These are phyloP conservation scores for Kingdonia uniflora DNA, from an alignment of 164 flowering plant genomes.

Conservation along the genomic window DNA sequence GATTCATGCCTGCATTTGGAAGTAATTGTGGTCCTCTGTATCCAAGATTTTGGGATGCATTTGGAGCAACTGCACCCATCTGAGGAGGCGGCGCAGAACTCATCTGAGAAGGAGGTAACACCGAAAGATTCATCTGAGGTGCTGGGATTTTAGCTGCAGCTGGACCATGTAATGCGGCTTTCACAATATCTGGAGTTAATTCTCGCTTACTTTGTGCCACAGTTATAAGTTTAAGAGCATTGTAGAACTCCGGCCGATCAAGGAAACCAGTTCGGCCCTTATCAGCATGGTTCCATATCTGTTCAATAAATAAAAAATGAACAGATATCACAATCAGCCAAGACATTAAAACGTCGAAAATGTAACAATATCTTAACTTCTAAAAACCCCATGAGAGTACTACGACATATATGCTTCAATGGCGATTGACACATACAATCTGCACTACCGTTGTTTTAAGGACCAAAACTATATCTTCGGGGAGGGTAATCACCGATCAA, in stretches of 20 bases:
- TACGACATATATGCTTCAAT: too few relatives aligned
- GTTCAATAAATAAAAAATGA: constrained; percentile 8
- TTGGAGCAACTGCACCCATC: constrained; percentile 16
- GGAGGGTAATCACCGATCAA: too few relatives aligned
- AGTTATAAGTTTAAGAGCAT: constrained; percentile 89
- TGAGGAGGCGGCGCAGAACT: constrained; percentile 10
- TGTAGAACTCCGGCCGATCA: constrained; percentile 73
- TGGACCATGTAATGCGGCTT: constrained; percentile 79
- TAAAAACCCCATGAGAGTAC: too few relatives aligned
- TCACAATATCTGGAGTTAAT: constrained; percentile 81
- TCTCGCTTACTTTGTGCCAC: constrained; percentile 95
- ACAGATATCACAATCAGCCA: not conserved
- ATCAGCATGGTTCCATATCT: constrained; percentile 94
- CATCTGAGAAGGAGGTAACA: constrained; percentile 29
- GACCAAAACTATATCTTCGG: too few relatives aligned
- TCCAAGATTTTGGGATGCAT: constrained; percentile 39
- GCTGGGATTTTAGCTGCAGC: constrained; percentile 94
- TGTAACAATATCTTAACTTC: too few relatives aligned
- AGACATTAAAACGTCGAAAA: not conserved
- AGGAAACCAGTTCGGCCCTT: constrained; percentile 68
- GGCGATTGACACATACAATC: too few relatives aligned
- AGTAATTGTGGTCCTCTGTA: constrained; percentile 38
- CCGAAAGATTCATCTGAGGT: constrained; percentile 68
- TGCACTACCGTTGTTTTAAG: too few relatives aligned
- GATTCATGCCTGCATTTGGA: constrained; percentile 24